Evolutionary conservation across 2,329 filamentous ascomycete species (phyloP).

Genomic region (Fusarium tupiense): DNA sequence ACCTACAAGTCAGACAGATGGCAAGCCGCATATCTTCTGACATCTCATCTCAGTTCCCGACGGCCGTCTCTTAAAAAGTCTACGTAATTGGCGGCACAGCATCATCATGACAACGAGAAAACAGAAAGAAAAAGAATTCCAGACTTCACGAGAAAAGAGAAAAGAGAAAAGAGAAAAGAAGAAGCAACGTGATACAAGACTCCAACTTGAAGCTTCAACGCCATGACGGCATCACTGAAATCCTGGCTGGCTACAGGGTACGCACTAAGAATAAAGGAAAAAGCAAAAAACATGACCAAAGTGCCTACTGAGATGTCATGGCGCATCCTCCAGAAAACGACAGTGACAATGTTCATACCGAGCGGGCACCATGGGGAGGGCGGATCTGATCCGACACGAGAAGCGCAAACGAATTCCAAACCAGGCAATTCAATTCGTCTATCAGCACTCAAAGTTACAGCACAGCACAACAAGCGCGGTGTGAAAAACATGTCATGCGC

Average conservation of each 20-base stretch:
- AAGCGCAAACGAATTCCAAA: constrained; percentile 18
- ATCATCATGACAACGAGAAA: constrained; percentile 23
- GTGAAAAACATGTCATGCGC: constrained; percentile 26
- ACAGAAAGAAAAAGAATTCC: constrained; percentile 10
- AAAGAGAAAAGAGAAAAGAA: constrained; percentile 6
- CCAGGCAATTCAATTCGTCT: constrained; percentile 25
- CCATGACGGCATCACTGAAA: constrained; percentile 33
- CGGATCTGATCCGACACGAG: constrained; percentile 24
- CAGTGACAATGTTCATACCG: not conserved
- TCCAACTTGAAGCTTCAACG: not conserved
- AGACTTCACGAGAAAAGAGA: not conserved
- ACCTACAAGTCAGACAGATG: constrained; percentile 10
- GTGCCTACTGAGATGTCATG: constrained; percentile 28
- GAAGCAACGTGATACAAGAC: constrained; percentile 27
- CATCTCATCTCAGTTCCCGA: constrained; percentile 10
- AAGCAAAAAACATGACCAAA: constrained; percentile 7
- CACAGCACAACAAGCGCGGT: constrained; percentile 1
- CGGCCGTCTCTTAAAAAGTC: constrained; percentile 3
- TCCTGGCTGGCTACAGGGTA: constrained; percentile 27
- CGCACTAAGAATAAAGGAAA: constrained; percentile 12
- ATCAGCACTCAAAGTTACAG: not conserved
- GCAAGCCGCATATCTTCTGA: constrained; percentile 27
- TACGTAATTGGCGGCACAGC: constrained; percentile 35
- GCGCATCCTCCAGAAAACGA: not conserved
- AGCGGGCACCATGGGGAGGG: constrained; percentile 21